Base-by-base conservation (phyloP, 1,284 basidiomycete species). In the Cutaneotrichosporon mucoides region DNA sequence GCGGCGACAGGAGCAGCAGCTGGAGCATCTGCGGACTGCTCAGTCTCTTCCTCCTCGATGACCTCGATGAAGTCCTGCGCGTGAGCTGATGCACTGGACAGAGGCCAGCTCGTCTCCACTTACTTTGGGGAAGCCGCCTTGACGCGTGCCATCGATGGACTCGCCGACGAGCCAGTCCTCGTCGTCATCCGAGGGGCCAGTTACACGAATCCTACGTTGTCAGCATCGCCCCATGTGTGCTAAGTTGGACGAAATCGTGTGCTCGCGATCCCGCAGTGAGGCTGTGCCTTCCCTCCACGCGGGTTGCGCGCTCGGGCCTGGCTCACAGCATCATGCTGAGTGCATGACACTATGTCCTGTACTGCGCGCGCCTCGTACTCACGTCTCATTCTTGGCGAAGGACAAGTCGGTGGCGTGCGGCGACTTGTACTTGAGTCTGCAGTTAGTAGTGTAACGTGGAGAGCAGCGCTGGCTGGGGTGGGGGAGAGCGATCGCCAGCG, bases 141-240 rank as follows among this genome's bases (percentile, higher is more conserved):
- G 58, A 35, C 72, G 70, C 11, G 68, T 63, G 8, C 76, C 76
- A 61, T 79, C 77, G 3, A 79, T 46, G 10, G 64, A 68, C 61
- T 76, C 75, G 15, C 77, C 77, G 2, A 77, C 53, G 10, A 77
- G 58, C 77, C 77, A 79, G 62, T 79, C 77, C 61, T 79, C 77
- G 58, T 79, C 77, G 57, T 79, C 77, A 33, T 77, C 75, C 3
- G 71, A 74, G 2, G 71, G 72, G 8, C 76, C 77, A 0, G 75
- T 77, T 34, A 79, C 77, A 46, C 75, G 67, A 24, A 79, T 76
- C 2, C 77, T 79, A 52, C 13, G 38, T n/a, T 50, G 36, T 11
- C 10, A n/a, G 15, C n/a, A 12, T 34, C 38, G 8, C 38, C 12
- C 9, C 4, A 4, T 40, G 9, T 40, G 9, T 40, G 38, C 38